A percentile compares a stretch with the other conserved stretches of the same genome.
Conservation (phyloP, 192 early-diverging fungal genomes). For the Paraglomus brasilianum region DNA sequence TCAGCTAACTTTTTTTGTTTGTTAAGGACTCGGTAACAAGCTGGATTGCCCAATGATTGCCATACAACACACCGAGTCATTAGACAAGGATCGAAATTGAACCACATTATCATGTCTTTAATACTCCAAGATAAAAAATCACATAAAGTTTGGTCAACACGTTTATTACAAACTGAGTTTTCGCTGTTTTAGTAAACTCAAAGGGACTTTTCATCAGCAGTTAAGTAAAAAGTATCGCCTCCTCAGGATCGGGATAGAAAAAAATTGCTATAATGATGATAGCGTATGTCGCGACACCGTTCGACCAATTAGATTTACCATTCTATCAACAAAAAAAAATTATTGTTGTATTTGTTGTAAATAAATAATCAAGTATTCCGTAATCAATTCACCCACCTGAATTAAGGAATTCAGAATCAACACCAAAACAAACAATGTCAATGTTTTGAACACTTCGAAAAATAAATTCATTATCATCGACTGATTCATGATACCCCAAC, state of each 20-base stretch:
- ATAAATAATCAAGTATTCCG: background rate
- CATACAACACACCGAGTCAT: too few species aligned
- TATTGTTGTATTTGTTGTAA: constrained; percentile 30
- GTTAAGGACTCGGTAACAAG: too few species aligned
- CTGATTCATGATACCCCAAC: constrained; percentile 78
- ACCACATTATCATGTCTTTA: too few species aligned
- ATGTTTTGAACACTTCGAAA: constrained; percentile 81
- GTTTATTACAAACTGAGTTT: too few species aligned
- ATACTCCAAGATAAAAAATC: too few species aligned
- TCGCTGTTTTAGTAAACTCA: too few species aligned
- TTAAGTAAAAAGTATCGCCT: too few species aligned
- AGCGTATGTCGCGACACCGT: constrained; percentile 78
- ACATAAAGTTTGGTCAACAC: too few species aligned
- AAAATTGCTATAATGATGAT: constrained; percentile 85
- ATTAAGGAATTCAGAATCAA: constrained; percentile 78
- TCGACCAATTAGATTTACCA: constrained; percentile 90
- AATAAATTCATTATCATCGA: constrained; percentile 76
- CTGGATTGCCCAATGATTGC: too few species aligned
- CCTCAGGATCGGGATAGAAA: constrained; percentile 64
- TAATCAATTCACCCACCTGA: constrained; percentile 34
- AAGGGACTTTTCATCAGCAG: too few species aligned
- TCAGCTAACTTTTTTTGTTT: too few species aligned
- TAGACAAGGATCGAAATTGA: too few species aligned
- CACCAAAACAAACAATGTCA: constrained; percentile 79
- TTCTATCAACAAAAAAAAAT: constrained; percentile 56